phyloP scores from a whole-genome alignment of 441 rosid genomes.

The Brassica hybrid region DNA sequence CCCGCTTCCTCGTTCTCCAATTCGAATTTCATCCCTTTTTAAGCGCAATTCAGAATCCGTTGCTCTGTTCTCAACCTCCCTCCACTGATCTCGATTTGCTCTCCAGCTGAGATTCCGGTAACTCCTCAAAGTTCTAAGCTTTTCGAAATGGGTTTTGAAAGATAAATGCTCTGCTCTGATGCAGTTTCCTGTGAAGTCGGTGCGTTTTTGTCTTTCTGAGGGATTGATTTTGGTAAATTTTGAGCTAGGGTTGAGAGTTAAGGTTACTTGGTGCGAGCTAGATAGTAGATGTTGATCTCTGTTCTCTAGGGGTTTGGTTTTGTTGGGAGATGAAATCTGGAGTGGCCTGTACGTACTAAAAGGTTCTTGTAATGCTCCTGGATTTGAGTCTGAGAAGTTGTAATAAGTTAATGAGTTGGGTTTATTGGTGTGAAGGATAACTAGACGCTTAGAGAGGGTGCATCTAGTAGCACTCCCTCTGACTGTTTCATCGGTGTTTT shows the following conservation, averaged over 20 bases:
- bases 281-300: slow-evolving; percentile 45
- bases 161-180: slow-evolving; percentile 21
- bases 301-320: slow-evolving; percentile 62
- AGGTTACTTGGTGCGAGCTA: slow-evolving; percentile 42
- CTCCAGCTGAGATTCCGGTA: slow-evolving; percentile 34
- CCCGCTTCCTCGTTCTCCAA: slow-evolving; percentile 39
- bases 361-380: slow-evolving; percentile 35
- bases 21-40: slow-evolving; percentile 33
- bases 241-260: slow-evolving; percentile 60
- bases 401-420: slow-evolving; percentile 43
- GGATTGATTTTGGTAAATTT: slow-evolving; percentile 45
- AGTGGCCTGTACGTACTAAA: neutral
- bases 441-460: neutral
- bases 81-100: slow-evolving; percentile 57
- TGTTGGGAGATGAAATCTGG: slow-evolving; percentile 59
- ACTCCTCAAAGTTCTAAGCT: slow-evolving; percentile 39
- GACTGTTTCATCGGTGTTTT: slow-evolving; percentile 1
- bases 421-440: slow-evolving; percentile 34
- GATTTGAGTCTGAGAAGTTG: slow-evolving; percentile 46
- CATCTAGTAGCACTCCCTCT: neutral
- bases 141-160: slow-evolving; percentile 37
- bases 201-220: slow-evolving; percentile 12
- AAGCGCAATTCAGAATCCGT: slow-evolving; percentile 26
- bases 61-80: slow-evolving; percentile 47
- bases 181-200: slow-evolving; percentile 45